Percentiles rank a stretch among this genome's conserved stretches.
phyloP scores from a whole-genome alignment of 2,329 filamentous ascomycete genomes.

The Sordariomycetes sp. region DNA sequence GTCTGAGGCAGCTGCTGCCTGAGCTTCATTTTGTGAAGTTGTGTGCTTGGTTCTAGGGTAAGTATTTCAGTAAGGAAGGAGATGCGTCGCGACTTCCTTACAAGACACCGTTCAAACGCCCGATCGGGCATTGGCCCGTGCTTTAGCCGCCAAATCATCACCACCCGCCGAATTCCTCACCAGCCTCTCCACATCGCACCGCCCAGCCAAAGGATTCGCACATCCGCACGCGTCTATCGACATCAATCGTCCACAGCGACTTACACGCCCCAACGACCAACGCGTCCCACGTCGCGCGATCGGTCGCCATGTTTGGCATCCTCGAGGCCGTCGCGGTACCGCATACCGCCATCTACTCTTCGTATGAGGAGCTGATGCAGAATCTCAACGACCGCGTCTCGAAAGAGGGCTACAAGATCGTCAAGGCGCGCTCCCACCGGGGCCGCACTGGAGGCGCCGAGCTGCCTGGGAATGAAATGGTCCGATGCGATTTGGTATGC shows the following conservation, averaged over 20 bases:
- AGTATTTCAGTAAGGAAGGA: no score
- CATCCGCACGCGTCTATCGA: conserved; percentile 3
- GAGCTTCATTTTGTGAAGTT: no score
- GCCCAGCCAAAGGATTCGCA: conserved; percentile 10
- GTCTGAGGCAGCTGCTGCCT: no score
- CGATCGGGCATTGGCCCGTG: background rate
- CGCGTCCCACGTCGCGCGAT: conserved; percentile 1
- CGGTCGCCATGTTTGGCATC: conserved; percentile 31
- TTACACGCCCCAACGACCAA: no score
- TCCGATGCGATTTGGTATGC: conserved; percentile 35
- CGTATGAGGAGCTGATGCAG: conserved; percentile 31
- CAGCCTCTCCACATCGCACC: conserved; percentile 6
- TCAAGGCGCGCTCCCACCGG: conserved; percentile 33
- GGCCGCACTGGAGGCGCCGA: conserved; percentile 28
- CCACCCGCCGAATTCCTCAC: background rate
- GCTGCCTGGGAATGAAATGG: conserved; percentile 30
- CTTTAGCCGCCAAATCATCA: background rate
- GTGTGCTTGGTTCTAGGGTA: no score
- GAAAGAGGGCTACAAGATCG: conserved; percentile 35
- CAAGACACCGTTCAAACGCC: no score
- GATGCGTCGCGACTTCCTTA: no score
- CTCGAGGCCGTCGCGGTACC: conserved; percentile 28
- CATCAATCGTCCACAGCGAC: background rate
- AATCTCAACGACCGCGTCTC: conserved; percentile 30
- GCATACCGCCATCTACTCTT: conserved; percentile 23